These are phyloP conservation scores for Herpotrichia juniperi DNA, from an alignment of 2,329 filamentous ascomycete genomes.

Conservation along the genomic window DNA sequence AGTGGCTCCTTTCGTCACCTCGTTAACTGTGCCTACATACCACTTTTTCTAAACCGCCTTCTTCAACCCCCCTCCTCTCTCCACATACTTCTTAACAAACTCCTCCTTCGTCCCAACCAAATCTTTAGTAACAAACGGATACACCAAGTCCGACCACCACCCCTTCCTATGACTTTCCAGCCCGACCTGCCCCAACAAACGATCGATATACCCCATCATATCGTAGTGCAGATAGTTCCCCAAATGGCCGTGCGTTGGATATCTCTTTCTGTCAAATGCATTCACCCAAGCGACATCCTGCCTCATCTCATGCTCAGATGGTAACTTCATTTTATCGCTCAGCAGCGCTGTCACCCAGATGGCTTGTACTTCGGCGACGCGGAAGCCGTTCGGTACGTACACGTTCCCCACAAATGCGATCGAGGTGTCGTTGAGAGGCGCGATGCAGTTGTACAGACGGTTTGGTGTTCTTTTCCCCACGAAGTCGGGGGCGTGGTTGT, in stretches of 20 bases:
- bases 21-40: too few relatives aligned
- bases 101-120: too few relatives aligned
- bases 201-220: constrained; percentile 13
- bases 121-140: too few relatives aligned
- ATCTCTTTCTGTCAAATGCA: constrained; percentile 9
- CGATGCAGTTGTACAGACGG: constrained; percentile 23
- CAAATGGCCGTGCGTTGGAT: constrained; percentile 8
- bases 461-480: constrained; percentile 14
- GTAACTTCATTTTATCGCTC: constrained; percentile 14
- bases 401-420: constrained; percentile 35
- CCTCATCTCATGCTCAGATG: constrained; percentile 3
- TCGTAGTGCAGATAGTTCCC: constrained; percentile 16
- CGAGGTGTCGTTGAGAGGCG: constrained; percentile 25
- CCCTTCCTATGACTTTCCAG: constrained; percentile 19
- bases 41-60: too few relatives aligned
- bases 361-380: constrained; percentile 31
- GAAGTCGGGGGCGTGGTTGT: constrained; percentile 7
- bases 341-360: constrained; percentile 32
- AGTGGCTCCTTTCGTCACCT: too few relatives aligned
- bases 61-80: too few relatives aligned
- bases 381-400: constrained; percentile 30
- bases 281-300: constrained; percentile 9
- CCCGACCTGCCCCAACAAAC: constrained; percentile 12
- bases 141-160: not conserved
- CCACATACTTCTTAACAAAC: too few relatives aligned